Conservation (phyloP, 129 eudicot species). For the Sambucus nigra region DNA sequence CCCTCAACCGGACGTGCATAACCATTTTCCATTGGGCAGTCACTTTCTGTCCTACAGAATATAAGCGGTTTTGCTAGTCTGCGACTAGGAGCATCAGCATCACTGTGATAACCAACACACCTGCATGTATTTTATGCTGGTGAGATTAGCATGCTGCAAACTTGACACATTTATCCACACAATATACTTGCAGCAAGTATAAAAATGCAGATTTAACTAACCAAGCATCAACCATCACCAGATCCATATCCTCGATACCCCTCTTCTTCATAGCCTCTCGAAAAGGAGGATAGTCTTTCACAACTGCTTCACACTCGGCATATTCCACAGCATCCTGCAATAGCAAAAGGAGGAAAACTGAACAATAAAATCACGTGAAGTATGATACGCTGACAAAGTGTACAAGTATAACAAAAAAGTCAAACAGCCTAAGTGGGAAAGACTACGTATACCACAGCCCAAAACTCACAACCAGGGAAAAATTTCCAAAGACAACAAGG, state of each 20-base stretch:
- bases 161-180: neutral
- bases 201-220: conserved; percentile 26
- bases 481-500: neutral
- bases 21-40: conserved; percentile 92
- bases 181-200: neutral
- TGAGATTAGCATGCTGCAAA: conserved; percentile 1
- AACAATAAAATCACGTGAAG: neutral
- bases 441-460: neutral
- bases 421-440: conserved; percentile 2
- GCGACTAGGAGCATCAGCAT: conserved; percentile 83
- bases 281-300: conserved; percentile 85
- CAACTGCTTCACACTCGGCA: conserved; percentile 96
- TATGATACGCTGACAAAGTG: no score
- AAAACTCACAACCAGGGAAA: no score
- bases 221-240: conserved; percentile 97
- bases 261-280: conserved; percentile 91
- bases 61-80: conserved; percentile 89
- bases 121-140: conserved; percentile 18
- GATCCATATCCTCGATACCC: conserved; percentile 93
- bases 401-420: conserved; percentile 6
- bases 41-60: conserved; percentile 93
- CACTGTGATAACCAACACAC: conserved; percentile 89
- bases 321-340: conserved; percentile 86
- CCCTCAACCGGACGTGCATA: conserved; percentile 98
- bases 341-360: neutral